Evolutionary conservation across 2,329 filamentous ascomycete genomes (phyloP), one percentile per base, ranked within the genome.

Genomic region (Colletotrichum orchidophilum): DNA sequence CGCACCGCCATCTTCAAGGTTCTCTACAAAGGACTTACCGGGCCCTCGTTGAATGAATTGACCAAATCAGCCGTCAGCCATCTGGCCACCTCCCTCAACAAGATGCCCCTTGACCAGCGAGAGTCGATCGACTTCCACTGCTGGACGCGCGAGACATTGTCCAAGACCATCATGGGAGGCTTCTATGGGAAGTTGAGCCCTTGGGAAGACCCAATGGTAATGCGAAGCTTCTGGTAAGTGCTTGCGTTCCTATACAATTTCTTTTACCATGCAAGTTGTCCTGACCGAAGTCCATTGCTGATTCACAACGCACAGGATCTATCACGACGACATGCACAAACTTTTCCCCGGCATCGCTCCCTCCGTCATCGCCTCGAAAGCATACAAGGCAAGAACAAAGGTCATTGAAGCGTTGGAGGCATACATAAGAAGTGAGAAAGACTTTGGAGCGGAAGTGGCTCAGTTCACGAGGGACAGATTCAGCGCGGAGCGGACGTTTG

Each of bases 181-280:
- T 76, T 87, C 27, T 85, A 82, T 55, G 85, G 85, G 4, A 78
- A 81, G 1, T 66, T 81, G 2, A 84, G 86, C 67, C 83, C 84
- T 0, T 80, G 85, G 57, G 76, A 74, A 13, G 35, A 82, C 21
- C 74, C 77, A 2, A 68, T 69, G 8, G 69, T 84, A 2, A 62
- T 81, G 3, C 75, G 83, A 8, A 76, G 76, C 11, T 80, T 82
- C 35, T 79, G 78, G 79, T 77, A 73, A 27, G 4, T 31, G 54
- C 63, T 21, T 24, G 21, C 42, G 15, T 35, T 24, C 15, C 49
- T 26, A 18, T 50, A n/a, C n/a, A n/a, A n/a, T n/a, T n/a, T n/a
- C n/a, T n/a, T n/a, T n/a, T n/a, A n/a, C n/a, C n/a, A n/a, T n/a
- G n/a, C n/a, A n/a, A n/a, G n/a, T n/a, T n/a, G n/a, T n/a, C 42